Evolutionary conservation across 768 basidiomycete species (phyloP), one percentile per base, ranked within the genome.

Genomic region (Suillus subalutaceus): DNA sequence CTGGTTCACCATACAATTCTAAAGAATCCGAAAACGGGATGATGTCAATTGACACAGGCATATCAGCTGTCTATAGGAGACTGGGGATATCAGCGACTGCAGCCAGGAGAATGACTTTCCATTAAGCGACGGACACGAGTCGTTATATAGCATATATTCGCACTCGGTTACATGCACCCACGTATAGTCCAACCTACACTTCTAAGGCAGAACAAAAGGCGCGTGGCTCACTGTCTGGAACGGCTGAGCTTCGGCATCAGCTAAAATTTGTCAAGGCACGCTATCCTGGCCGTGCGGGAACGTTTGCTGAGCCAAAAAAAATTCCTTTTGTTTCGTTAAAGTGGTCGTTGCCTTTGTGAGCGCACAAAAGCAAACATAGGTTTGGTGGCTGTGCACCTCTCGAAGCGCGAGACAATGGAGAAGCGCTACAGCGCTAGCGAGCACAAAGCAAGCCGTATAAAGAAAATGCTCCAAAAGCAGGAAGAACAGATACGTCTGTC

Each of bases 1-100:
- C 87, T 8, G 88, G 84, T 37, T 85, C 82, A 64, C 92, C 93
- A 72, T 87, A 88, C 85, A 94, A 87, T 72, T 90, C 85, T 69
- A 94, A 76, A 38, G 82, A 77, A 59, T 81, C 71, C 46, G 86
- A 79, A 63, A 83, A 80, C 0, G 92, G 90, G 38, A 86, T 77
- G 67, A 94, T 89, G 62, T 84, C 79, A 65, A 94, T 73, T 59
- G 85, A 81, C 71, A 93, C 79, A 48, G 90, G 82, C 92, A 93
- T 94, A 70, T 68, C 67, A 26, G 18, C 23, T 40, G 41, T 60
- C 40, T 71, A 15, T 63, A 57, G 67, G 65, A 59, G 65, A 66
- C 41, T 63, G 64, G 63, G 41, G 63, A 65, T 71, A 65, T 64
- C 37, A 64, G 67, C 60, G 64, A 68, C 72, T 65, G 67, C 69